Evolutionary conservation across 306 rosid species (phyloP), one percentile per base, ranked within the genome.

Genomic region (Quercus parvula): DNA sequence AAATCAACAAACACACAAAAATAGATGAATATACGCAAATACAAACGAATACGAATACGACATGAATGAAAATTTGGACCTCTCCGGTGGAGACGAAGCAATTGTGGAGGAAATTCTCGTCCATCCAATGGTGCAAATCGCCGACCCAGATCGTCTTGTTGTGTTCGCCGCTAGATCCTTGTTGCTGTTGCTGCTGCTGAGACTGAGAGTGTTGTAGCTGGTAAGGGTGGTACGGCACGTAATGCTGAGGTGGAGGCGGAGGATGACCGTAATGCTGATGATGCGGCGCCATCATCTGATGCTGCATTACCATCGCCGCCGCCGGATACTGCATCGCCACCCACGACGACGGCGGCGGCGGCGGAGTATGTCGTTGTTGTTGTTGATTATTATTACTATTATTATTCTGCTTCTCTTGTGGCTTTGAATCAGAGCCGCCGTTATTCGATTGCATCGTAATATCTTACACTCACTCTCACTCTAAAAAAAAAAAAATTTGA

Each of bases 101-200:
- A 77, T 74, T 82, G 75, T 91, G 97, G 62, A 94, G 98, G 82
- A 89, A 94, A 83, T 80, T 88, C 79, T 94, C 98, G 61, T 92
- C 98, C 98, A 94, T 94, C 98, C 97, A 92, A 24, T 88, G 94
- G 62, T 89, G 94, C 83, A 94, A 91, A 88, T 94, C 98, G 3
- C 98, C 98, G 77, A 91, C 90, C 98, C 97, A 94, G 73, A 94
- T 44, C 30, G 98, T 92, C 85, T 91, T 94, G 64, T 94, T 94
- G 78, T 91, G 94, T 19, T 83, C 86, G 59, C 83, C 82, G 71
- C 78, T 79, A 74, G 98, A 94, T 89, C 92, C 90, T 73, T 82
- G 87, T 46, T 82, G 83, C 51, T 75, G 83, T 27, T 79, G 91
- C 22, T 85, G 86, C 31, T 81, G 91, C 22, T 85, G 86, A 6